Base-by-base conservation (phyloP, 2,329 filamentous ascomycete species). In the Sporothrix phasma region DNA sequence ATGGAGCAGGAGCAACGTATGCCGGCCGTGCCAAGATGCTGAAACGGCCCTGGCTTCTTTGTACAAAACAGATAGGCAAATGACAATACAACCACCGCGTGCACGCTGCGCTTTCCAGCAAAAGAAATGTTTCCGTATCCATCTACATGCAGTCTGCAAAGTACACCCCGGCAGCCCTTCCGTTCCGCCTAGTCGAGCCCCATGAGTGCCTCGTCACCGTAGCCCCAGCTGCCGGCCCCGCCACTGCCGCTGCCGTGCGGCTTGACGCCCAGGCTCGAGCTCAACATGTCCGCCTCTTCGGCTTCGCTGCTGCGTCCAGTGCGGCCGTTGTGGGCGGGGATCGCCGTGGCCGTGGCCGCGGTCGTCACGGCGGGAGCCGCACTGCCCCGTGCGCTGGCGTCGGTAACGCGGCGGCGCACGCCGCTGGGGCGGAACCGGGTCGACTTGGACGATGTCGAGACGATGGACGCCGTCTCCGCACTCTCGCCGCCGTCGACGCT, bases 121-220 rank as follows among this genome's bases (percentile, higher is more conserved):
- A n/a, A 26, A 58, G 5, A 8, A 39, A 43, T 43, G 41, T n/a
- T 7, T 43, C 17, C 41, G 41, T 43, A 17, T 7, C 15, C 19
- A 17, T 43, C 17, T 43, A n/a, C 6, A 19, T n/a, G n/a, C n/a
- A n/a, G n/a, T n/a, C n/a, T n/a, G n/a, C n/a, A n/a, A n/a, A n/a
- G n/a, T n/a, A n/a, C n/a, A n/a, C n/a, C n/a, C n/a, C n/a, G n/a
- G n/a, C n/a, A n/a, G n/a, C n/a, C n/a, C n/a, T n/a, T n/a, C n/a
- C n/a, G n/a, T n/a, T n/a, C n/a, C n/a, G n/a, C n/a, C 53, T 65
- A 93, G 74, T 93, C 90, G 69, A 96, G 77, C 37, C 86, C 88
- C 88, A 96, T 94, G 70, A 88, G 81, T 26, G 88, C 85, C 71
- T 96, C 91, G 72, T 96, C 92, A 1, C 89, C 89, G 59, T 95